Conservation (phyloP, 805 yeast genomes). For the Candida peoriensis region DNA sequence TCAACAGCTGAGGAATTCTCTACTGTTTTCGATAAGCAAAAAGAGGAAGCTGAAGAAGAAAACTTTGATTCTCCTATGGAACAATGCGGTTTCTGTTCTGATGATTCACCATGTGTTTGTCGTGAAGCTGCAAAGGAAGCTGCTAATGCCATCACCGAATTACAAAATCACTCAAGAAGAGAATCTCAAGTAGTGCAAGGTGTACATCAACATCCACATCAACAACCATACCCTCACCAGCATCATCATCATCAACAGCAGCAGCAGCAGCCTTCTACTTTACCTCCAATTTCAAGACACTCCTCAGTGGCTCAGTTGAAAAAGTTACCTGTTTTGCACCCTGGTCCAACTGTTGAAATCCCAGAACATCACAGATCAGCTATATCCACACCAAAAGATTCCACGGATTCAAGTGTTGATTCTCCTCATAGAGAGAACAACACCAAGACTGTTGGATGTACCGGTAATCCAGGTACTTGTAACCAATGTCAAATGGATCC, state of each 20-base stretch:
- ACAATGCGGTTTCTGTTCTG: conserved; percentile 91
- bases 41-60: conserved; percentile 28
- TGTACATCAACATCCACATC: too few relatives aligned
- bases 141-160: conserved; percentile 28
- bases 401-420: conserved; percentile 3
- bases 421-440: conserved; percentile 6
- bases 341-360: conserved; percentile 57
- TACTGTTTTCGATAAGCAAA: conserved; percentile 16
- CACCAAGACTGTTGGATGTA: conserved; percentile 43
- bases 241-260: too few relatives aligned
- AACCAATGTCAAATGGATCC: conserved; percentile 80
- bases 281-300: conserved; percentile 37
- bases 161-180: conserved; percentile 20
- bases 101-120: conserved; percentile 88
- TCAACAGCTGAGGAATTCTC: conserved; percentile 15
- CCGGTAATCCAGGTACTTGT: conserved; percentile 88
- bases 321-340: conserved; percentile 55
- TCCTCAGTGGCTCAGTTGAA: conserved; percentile 27
- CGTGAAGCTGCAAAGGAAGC: conserved; percentile 58
- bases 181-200: too few relatives aligned
- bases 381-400: conserved; percentile 18
- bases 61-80: conserved; percentile 52
- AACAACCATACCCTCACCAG: conserved; percentile 5
- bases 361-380: conserved; percentile 28
- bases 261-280: conserved; percentile 15